Evolutionary conservation across 768 basidiomycete genomes (phyloP).

Genomic region (Naganishia randhawae): DNA sequence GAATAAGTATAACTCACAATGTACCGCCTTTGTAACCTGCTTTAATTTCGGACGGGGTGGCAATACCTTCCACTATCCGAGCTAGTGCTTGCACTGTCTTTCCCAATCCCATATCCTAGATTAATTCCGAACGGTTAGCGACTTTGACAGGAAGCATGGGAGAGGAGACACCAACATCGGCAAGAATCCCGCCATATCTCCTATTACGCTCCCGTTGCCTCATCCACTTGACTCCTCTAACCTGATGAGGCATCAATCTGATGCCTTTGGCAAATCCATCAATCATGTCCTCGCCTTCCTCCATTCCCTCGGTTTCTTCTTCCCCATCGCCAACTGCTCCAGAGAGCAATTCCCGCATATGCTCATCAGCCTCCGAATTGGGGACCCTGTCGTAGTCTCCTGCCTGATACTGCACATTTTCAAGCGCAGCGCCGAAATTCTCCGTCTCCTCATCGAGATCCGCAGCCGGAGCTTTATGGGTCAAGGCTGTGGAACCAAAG

Average conservation of each 20-base stretch:
- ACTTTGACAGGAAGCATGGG: conserved; percentile 31
- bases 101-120: conserved; percentile 51
- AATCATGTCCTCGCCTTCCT: conserved; percentile 67
- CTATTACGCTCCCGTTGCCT: conserved; percentile 71
- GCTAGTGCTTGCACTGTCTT: conserved; percentile 83
- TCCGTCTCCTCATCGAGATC: conserved; percentile 25
- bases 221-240: conserved; percentile 85
- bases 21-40: conserved; percentile 60
- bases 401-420: conserved; percentile 32
- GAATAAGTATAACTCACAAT: conserved; percentile 38
- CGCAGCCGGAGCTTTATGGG: not conserved
- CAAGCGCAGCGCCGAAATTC: conserved; percentile 31
- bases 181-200: conserved; percentile 78
- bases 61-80: conserved; percentile 75
- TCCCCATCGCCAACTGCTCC: conserved; percentile 61
- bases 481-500: not conserved
- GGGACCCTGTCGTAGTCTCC: conserved; percentile 39
- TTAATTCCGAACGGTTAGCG: not conserved
- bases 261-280: conserved; percentile 72
- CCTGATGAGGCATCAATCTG: conserved; percentile 76
- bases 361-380: conserved; percentile 68
- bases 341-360: conserved; percentile 69
- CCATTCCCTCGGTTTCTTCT: conserved; percentile 52
- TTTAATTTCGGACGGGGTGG: conserved; percentile 64
- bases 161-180: conserved; percentile 56